These are phyloP conservation scores for Skeletonema potamos DNA, from an alignment of 108 stramenopile species.

Conservation along the genomic window DNA sequence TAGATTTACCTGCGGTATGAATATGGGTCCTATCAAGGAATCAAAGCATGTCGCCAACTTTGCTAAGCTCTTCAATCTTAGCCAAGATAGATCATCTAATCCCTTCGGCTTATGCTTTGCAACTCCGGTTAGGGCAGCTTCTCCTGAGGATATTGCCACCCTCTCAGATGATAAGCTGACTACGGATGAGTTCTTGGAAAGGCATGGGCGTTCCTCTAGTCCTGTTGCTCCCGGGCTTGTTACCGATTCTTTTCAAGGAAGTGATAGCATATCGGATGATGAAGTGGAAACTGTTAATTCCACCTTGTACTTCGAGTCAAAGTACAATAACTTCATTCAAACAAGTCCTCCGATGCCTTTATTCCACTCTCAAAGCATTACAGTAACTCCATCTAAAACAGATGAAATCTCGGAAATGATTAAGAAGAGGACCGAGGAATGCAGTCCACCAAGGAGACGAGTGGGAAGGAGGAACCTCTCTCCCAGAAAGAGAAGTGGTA, in stretches of 20 bases:
- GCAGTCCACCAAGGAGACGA: background rate
- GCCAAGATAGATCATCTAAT: constrained; percentile 2
- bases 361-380: constrained; percentile 5
- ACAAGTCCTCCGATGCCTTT: constrained; percentile 11
- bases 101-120: constrained; percentile 6
- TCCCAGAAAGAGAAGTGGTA: background rate
- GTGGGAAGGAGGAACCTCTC: background rate
- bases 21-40: background rate
- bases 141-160: constrained; percentile 3
- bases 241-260: background rate
- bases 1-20: background rate
- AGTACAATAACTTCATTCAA: constrained; percentile 13
- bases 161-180: constrained; percentile 18
- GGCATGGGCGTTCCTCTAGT: background rate
- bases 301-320: constrained; percentile 19
- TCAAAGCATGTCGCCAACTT: background rate
- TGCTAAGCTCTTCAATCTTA: background rate
- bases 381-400: constrained; percentile 4
- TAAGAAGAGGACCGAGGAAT: background rate
- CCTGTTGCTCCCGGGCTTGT: background rate
- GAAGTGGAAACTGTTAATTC: constrained; percentile 18
- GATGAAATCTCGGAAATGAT: constrained; percentile 1
- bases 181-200: constrained; percentile 7
- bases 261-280: background rate
- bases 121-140: constrained; percentile 9